Evolutionary conservation across 768 basidiomycete species (phyloP), one percentile per base, ranked within the genome.

Genomic region (Mycena epipterygia): DNA sequence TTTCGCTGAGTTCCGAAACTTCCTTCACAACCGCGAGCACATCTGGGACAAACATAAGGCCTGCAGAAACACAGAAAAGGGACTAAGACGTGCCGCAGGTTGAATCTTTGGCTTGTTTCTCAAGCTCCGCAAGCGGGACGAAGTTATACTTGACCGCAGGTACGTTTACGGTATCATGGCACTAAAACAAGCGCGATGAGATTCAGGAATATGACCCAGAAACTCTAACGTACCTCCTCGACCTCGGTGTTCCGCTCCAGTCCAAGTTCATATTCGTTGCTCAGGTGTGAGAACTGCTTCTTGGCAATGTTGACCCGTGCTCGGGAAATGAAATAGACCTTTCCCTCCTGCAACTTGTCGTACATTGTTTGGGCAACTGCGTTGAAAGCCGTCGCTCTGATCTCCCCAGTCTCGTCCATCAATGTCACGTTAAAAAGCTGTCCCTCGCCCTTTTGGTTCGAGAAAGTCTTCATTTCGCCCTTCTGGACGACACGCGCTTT

Each of bases 391-490:
- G 97, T 99, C 1, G 87, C 97, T 65, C 92, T 88, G 77, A 99
- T 99, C 82, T 93, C 92, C 63, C 95, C 96, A 19, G 95, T 91
- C 68, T 98, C 96, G 73, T 99, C 98, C 93, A 98, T 95, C 30
- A 99, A 81, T 0, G 92, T 97, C 21, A 95, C 91, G 74, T 87
- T 96, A 84, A 99, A 99, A 19, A 99, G 84, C 78, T 98, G 96
- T 41, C 98, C 97, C 75, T 99, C 98, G 35, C 98, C 98, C 14
- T 90, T 87, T 68, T 87, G 84, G 79, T 97, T 99, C 5, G 93
- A 92, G 90, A 93, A 99, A n/a, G 89, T 88, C 74, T 89, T 92
- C 76, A 99, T 90, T 0, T 98, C 98, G 1, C 90, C 89, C 80
- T 97, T 98, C 71, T 93, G 89, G 16, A 91, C 93, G 56, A 98